Evolutionary conservation across 1,139 yeast genomes (phyloP).

Genomic region (Taphrina pruni): DNA sequence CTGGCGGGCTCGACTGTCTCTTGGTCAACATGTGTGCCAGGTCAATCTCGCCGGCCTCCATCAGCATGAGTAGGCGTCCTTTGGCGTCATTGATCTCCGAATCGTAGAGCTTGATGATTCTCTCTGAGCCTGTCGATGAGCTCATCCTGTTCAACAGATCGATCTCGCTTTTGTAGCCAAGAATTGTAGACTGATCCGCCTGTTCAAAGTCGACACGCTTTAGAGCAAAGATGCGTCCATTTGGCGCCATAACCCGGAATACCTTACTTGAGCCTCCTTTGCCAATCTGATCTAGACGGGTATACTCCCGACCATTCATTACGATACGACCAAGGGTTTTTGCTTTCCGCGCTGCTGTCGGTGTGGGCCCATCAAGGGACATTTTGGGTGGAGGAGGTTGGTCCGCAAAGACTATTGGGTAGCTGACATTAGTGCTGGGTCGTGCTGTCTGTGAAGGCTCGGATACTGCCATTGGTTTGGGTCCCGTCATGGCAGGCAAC

Average conservation of each 20-base stretch:
- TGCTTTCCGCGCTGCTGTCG: conserved; percentile 28
- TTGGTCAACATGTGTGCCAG: conserved; percentile 78
- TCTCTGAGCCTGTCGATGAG: conserved; percentile 55
- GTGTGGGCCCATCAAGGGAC: conserved; percentile 25
- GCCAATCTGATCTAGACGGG: conserved; percentile 78
- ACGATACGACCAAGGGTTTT: conserved; percentile 33
- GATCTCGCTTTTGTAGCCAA: conserved; percentile 89
- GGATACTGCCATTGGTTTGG: not conserved
- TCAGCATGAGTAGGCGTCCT: conserved; percentile 64
- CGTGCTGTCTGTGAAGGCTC: conserved; percentile 1
- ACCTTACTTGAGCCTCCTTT: conserved; percentile 95
- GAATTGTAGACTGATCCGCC: conserved; percentile 73
- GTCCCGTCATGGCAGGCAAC: not conserved
- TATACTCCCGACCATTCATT: conserved; percentile 57
- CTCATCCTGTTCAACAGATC: conserved; percentile 68
- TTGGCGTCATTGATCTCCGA: conserved; percentile 70
- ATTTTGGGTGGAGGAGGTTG: conserved; percentile 35
- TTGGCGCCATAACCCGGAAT: conserved; percentile 70
- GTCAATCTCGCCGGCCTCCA: conserved; percentile 97
- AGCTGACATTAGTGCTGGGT: not conserved
- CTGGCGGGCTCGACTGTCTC: conserved; percentile 62
- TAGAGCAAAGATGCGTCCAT: conserved; percentile 68
- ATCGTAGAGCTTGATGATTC: conserved; percentile 82
- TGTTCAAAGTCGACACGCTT: conserved; percentile 83
- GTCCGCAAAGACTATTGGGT: not conserved